Evolutionary conservation across 2,329 filamentous ascomycete genomes (phyloP), one percentile per base, ranked within the genome.

Genomic region (Trichoderma guizhouense): DNA sequence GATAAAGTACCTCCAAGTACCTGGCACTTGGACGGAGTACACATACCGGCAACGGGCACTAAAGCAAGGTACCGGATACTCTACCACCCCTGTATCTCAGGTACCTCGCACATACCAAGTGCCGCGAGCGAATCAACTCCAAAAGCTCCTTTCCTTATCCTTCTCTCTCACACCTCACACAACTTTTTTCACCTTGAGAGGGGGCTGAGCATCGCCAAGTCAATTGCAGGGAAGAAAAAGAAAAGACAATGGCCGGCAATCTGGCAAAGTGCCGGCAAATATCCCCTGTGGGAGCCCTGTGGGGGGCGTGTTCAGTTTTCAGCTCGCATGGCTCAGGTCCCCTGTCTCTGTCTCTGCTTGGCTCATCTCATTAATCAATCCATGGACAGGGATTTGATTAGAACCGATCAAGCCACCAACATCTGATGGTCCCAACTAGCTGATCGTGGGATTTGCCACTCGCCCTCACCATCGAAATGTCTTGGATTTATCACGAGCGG

Each of bases 351-450:
- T 62, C 34, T 61, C 30, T 62, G 60, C 65, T 39, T 39, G 57
- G 65, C 65, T 61, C 65, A 69, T 69, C 64, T 67, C 64, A 58
- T 58, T 47, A 32, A 60, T 60, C 57, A 32, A 32, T 47, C 53
- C 63, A 53, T 66, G 21, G 55, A 69, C 65, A 60, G 65, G 65
- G 65, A 36, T 60, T 30, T 64, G 62, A 28, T 39, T 28, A 64
- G 32, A 43, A n/a, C 11, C 62, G 62, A 69, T 69, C 65, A 58
- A 69, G 65, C 65, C 65, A 69, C 65, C 65, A 69, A 61, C 65
- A 68, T 68, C 65, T 60, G 65, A 68, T 68, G 64, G 34, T 5
- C 15, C 64, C 47, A 55, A 67, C 65, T 39, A 57, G 32, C 51
- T 68, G 65, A 68, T 68, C 65, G 65, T 60, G 55, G 55, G 12